Percentiles rank a stretch among this genome's conserved stretches.
phyloP scores from a whole-genome alignment of 2,329 filamentous ascomycete species.

The Scedosporium boydii region DNA sequence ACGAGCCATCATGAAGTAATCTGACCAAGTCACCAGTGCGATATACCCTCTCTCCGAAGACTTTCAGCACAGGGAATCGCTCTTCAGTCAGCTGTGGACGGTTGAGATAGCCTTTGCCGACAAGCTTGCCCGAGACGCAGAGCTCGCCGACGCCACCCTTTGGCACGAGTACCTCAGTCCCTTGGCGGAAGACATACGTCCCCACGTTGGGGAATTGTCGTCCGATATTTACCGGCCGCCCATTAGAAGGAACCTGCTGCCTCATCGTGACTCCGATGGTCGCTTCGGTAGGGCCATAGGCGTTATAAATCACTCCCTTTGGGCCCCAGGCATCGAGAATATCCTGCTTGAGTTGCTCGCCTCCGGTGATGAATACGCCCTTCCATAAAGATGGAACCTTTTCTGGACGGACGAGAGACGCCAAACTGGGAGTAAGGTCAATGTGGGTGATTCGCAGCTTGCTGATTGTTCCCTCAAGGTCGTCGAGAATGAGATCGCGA shows the following conservation, averaged over 20 bases:
- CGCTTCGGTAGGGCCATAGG: conserved; percentile 84
- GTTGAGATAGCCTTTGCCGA: conserved; percentile 84
- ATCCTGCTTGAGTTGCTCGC: conserved; percentile 79
- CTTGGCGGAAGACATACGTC: conserved; percentile 64
- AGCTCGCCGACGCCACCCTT: conserved; percentile 77
- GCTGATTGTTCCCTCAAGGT: conserved; percentile 64
- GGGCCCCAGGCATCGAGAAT: conserved; percentile 81
- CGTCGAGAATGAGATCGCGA: conserved; percentile 75
- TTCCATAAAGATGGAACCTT: conserved; percentile 71
- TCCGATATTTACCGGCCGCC: conserved; percentile 81
- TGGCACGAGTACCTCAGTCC: conserved; percentile 61
- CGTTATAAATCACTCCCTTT: conserved; percentile 77
- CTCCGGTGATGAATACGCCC: conserved; percentile 89
- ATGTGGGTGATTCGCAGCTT: conserved; percentile 75
- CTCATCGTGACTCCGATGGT: conserved; percentile 92
- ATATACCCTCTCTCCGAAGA: conserved; percentile 58
- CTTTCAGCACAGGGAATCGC: conserved; percentile 58
- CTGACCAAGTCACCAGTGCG: conserved; percentile 84
- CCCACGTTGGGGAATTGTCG: conserved; percentile 81
- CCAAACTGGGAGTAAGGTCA: conserved; percentile 82
- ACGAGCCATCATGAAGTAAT: conserved; percentile 68
- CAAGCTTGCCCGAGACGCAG: conserved; percentile 76
- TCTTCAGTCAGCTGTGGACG: conserved; percentile 67
- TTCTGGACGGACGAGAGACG: conserved; percentile 65
- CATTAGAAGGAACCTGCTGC: conserved; percentile 66